Evolutionary conservation across 768 basidiomycete genomes (phyloP).

Genomic region (Phallus indusiatus): DNA sequence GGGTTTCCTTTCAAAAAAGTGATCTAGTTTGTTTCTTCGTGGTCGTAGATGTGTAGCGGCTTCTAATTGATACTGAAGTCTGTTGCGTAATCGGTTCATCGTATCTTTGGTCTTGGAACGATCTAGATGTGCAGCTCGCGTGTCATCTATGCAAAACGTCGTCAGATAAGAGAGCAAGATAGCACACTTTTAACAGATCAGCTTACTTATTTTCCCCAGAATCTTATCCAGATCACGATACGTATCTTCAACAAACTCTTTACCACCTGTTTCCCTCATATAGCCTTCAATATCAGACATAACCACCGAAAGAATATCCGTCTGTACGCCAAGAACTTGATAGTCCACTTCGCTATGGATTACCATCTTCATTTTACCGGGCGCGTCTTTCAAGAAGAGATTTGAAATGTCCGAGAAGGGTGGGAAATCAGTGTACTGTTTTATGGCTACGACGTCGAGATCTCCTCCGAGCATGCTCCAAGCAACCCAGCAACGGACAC

Average conservation of each 20-base stretch:
- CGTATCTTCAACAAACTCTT: slow-evolving; percentile 33
- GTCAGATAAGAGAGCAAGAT: background rate
- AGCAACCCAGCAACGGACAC: slow-evolving; percentile 38
- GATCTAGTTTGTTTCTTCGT: background rate
- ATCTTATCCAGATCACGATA: slow-evolving; percentile 32
- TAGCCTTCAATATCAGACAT: slow-evolving; percentile 52
- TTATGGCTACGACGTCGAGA: background rate
- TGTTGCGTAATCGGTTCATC: slow-evolving; percentile 54
- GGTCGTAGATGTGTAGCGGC: slow-evolving; percentile 16
- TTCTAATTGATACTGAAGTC: slow-evolving; percentile 51
- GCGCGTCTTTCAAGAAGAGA: slow-evolving; percentile 35
- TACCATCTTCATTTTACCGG: slow-evolving; percentile 35
- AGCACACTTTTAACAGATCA: background rate
- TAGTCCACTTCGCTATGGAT: slow-evolving; percentile 38
- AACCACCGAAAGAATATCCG: slow-evolving; percentile 49
- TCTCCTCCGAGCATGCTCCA: slow-evolving; percentile 34
- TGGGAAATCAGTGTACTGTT: slow-evolving; percentile 33
- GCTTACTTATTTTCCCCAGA: slow-evolving; percentile 54
- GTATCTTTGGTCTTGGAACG: slow-evolving; percentile 65
- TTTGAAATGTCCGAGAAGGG: slow-evolving; percentile 42
- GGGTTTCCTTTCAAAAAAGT: background rate
- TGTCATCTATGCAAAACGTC: slow-evolving; percentile 41
- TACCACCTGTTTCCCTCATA: slow-evolving; percentile 33
- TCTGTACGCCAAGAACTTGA: slow-evolving; percentile 44
- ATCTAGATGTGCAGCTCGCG: slow-evolving; percentile 65